Evolutionary conservation across 2,329 filamentous ascomycete species (phyloP), one percentile per base, ranked within the genome.

Genomic region (Xylaria sp.): DNA sequence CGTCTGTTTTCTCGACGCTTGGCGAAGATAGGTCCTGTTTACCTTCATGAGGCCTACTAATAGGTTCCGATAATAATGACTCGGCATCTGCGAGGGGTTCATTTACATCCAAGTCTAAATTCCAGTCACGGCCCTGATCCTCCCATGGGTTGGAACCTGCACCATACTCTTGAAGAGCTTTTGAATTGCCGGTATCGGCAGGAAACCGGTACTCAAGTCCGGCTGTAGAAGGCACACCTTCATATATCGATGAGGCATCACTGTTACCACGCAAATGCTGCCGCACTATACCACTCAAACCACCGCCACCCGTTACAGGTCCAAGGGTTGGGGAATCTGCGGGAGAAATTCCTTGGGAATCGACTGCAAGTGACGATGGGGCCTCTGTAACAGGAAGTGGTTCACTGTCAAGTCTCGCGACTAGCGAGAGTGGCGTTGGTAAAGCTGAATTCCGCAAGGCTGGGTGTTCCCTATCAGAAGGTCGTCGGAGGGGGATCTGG

Each of bases 191-290:
- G 0, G 77, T 72, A 58, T 81, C 81, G 0, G 72, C 56, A 2
- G 79, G 79, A 63, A 82, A 82, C 7, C 77, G 77, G 10, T 82
- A 80, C 10, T 80, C 80, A 18, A 82, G 75, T n/a, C 69, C 80
- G 55, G 71, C 76, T 41, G 70, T 81, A 69, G 76, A 78, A 46
- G 78, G 81, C 10, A 82, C 82, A 28, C 81, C 81, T 30, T 87
- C 88, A 72, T 93, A 93, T 30, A 96, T 85, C 0, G 93, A 97
- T 0, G 95, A 98, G 15, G 89, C 86, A 66, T 90, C 91, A 80
- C 95, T 98, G 70, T 91, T 89, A 39, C 89, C 89, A 59, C 96
- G 89, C 46, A 98, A 82, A 82, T 98, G 96, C 69, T 94, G 91
- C 36, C 91, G 89, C 53, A 97, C 90, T 83, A 97, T 87, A 1